Evolutionary conservation across 106 monocot genomes (phyloP), one percentile per base, ranked within the genome.

Genomic region (Dendrobium chrysotoxum): DNA sequence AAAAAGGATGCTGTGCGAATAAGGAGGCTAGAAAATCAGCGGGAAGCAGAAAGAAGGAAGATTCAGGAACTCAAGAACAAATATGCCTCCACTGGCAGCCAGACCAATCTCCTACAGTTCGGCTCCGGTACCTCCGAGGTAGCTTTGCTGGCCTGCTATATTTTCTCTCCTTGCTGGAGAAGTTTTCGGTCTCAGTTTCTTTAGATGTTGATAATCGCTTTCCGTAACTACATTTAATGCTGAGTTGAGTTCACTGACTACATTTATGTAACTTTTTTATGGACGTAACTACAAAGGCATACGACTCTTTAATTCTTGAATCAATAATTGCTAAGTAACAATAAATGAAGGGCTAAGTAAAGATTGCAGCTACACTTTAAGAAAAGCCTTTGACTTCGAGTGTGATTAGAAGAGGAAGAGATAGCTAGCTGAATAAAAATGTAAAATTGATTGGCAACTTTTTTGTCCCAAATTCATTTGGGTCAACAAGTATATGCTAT

Each of bases 121-220:
- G 99, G 99, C 41, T 99, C 99, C 84, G 86, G 99, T 76, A 99
- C 95, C 76, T 95, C 99, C 47, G 99, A 99, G 98, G 98, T 95
- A 41, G 7, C 1, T 4, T 30, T 68, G 0, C 45, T 73, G 12
- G 5, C 21, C 17, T 17, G 11, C 40, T 73, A 3, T 20, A 4
- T 31, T 6, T 31, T 2, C 23, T 25, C 55, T 44, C 12, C 38
- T 54, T 54, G 28, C 28, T 78, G 68, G 30, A 31, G 68, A 68
- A 28, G 68, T 68, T 55, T 13, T 66, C 23, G 26, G 20, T 16
- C 20, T 53, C 5, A 5, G 4, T 50, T 28, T 80, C 72, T 4
- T 31, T 20, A 8, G 73, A n/a, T 70, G 21, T 21, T 73, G 18
- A 28, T 73, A 20, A 18, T 40, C 21, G 17, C 41, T 73, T 11